Evolutionary conservation across 129 eudicot genomes (phyloP).

Genomic region (Pseudognaphalium luteoalbum): DNA sequence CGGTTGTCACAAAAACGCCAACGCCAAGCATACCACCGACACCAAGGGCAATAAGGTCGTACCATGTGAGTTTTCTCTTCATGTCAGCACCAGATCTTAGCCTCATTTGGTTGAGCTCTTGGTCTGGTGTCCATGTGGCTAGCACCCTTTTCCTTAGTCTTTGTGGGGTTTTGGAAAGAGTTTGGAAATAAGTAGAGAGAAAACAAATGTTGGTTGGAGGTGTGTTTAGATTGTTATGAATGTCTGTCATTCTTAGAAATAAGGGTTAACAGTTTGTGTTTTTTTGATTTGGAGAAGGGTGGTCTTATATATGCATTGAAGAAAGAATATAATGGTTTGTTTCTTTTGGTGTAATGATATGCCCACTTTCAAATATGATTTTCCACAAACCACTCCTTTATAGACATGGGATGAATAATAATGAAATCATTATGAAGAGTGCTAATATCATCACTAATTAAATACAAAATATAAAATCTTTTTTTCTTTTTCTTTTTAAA

Average conservation of each 20-base stretch:
- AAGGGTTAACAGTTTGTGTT: constrained; percentile 18
- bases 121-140: constrained; percentile 89
- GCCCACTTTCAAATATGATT: constrained; percentile 39
- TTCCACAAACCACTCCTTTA: constrained; percentile 29
- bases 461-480: too few relatives aligned
- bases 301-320: constrained; percentile 43
- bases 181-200: constrained; percentile 42
- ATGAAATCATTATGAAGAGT: constrained; percentile 29
- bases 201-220: constrained; percentile 28
- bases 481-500: too few relatives aligned
- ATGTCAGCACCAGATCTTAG: constrained; percentile 88
- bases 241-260: constrained; percentile 35
- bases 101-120: constrained; percentile 72
- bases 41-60: constrained; percentile 71
- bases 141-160: constrained; percentile 56
- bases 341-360: constrained; percentile 35
- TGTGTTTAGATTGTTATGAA: constrained; percentile 29
- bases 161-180: constrained; percentile 63
- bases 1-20: constrained; percentile 85
- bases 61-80: constrained; percentile 75
- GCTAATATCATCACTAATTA: neutral
- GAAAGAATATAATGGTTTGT: constrained; percentile 43
- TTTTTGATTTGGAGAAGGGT: constrained; percentile 34
- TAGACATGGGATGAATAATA: constrained; percentile 23
- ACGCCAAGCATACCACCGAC: constrained; percentile 90